Evolutionary conservation across 345 rosid genomes (phyloP), one percentile per base, ranked within the genome.

Genomic region (Gossypium mustelinum): DNA sequence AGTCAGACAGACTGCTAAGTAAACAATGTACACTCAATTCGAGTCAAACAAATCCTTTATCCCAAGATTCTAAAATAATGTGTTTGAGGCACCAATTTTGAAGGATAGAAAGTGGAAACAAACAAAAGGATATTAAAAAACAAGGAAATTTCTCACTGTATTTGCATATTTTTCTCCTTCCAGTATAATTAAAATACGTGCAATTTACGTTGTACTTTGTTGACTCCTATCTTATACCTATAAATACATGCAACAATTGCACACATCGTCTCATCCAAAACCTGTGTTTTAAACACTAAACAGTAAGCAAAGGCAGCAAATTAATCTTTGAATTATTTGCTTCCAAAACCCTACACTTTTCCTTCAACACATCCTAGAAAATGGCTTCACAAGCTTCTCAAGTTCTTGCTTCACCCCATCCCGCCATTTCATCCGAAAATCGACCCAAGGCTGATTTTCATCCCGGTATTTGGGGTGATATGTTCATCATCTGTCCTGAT

Each of bases 361-460:
- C 63, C 57, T 17, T 52, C 57, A 25, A 25, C 9, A 63, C 24
- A 63, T 10, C 44, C 11, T 58, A 11, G 29, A 58, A 3, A 41
- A 64, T 64, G 68, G 25, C 50, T 64, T 34, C 39, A 34, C 39
- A 34, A 34, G 39, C 39, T 34, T 62, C 68, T 8, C 68, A 41
- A 64, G 22, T 64, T 41, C 68, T 11, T n/a, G 25, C 25, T 41
- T 64, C 68, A 39, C 7, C 68, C 67, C 22, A 29, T 34, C 1
- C 20, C 2, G 50, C 13, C 25, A 41, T 64, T 17, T 43, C 25
- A 14, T 62, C 48, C 25, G 50, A 64, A n/a, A 41, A 64, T 41
- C 50, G 68, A 1, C 68, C 68, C 50, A 64, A 64, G 48, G 68
- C 50, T 0, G 68, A 64, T 64, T 64, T 64, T 41, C 50, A 64